Evolutionary conservation across 176 grass and related monocot genomes (phyloP), one percentile per base, ranked within the genome.

Genomic region (Thalia dealbata): DNA sequence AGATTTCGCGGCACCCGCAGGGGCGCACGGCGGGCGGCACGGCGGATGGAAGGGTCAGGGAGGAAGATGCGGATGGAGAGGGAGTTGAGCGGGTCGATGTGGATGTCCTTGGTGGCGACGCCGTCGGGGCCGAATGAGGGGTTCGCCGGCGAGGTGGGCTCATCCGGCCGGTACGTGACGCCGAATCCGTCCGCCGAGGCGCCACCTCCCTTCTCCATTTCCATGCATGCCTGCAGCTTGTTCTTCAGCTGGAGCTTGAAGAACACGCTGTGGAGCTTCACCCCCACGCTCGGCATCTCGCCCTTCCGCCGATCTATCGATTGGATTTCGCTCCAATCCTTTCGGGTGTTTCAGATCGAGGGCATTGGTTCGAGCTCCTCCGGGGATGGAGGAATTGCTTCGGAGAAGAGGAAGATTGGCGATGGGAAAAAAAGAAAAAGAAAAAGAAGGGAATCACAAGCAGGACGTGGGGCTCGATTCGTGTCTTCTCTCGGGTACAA

Each of bases 201-300:
- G 23, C 35, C 66, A 4, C 21, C 42, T 13, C 16, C 62, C 1
- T 68, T 45, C 46, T 52, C 69, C 44, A 19, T 18, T 22, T 72
- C 48, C 70, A 72, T n/a, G 23, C 24, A 25, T 3, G 7, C 4
- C 70, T 72, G 70, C 70, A 72, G 48, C 70, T 54, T 72, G 70
- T 72, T 46, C 70, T 72, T 72, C 25, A 72, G 44, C 12, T 16
- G 26, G 13, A 72, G 70, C 48, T 72, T 72, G 70, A 72, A 72
- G 70, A 72, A 72, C 23, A 72, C 22, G 44, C 70, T 72, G 70
- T 72, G 52, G 48, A 72, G 70, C 70, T 72, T 72, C 48, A 72
- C 70, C 25, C 48, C 14, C 70, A 72, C 43, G 44, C 70, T 72
- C 46, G 70, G 70, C 70, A 72, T 72, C 70, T 30, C 50, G 10